Evolutionary conservation across 805 yeast species (phyloP), one percentile per base, ranked within the genome.

Genomic region (Vanderwaltozyma verrucispora): DNA sequence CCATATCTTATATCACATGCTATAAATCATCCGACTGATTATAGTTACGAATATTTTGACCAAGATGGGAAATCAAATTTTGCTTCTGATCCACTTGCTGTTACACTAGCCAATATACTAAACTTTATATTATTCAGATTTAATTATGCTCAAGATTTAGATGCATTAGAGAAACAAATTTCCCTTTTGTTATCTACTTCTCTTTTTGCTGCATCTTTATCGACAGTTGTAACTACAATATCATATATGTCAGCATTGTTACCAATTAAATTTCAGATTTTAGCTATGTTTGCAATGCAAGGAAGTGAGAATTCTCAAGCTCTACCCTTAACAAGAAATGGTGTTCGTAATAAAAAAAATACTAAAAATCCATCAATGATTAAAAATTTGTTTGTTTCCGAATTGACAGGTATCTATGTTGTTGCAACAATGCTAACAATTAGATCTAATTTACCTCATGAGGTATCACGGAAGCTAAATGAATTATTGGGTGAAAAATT

Each of bases 191-290:
- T 80, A 13, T 74, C 84, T 1, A 74, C 79, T 10, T 66, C 70
- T 13, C 62, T 80, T 36, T 80, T 80, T 47, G 49, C 73, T 1
- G 69, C 80, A 40, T 76, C 85, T 1, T 68, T 80, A 47, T 75
- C 80, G 19, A 78, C 78, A 38, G 87, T 80, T 1, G 54, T 69
- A 33, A 60, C 69, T 29, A 78, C 88, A 0, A 69, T 80, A 40
- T 68, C 73, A 30, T 77, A 79, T 25, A 56, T 79, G 13, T 51
- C 63, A 28, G 57, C 60, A 12, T 48, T 65, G 28, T 36, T 65
- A 7, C 70, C 70, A 3, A 42, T 58, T 8, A 56, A 56, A 30
- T 45, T 64, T n/a, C 60, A 59, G 27, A 39, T 49, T 5, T 33
- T 53, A 18, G 58, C 59, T 3, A 35, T 55, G 42, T 49, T 48